Percentiles rank a stretch among this genome's conserved stretches.
Evolutionary conservation across 1,284 basidiomycete genomes (phyloP).

Genomic region (Apiotrichum akiyoshidainum): DNA sequence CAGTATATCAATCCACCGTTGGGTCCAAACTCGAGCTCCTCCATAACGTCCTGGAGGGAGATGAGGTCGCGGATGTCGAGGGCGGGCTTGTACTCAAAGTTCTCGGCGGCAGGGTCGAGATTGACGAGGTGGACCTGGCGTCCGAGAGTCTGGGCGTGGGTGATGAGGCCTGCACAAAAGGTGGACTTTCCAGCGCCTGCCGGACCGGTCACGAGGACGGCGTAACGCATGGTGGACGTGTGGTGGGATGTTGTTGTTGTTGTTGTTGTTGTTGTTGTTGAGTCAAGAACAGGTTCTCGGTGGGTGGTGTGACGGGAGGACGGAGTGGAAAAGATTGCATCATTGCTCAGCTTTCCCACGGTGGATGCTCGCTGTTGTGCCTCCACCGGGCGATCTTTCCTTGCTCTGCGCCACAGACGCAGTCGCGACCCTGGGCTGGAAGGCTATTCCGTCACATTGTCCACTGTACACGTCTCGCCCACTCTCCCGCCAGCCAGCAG

Average conservation of each 20-base stretch:
- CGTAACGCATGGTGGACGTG: slow-evolving; percentile 69
- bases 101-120: slow-evolving; percentile 92
- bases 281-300: too few species aligned
- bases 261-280: background rate
- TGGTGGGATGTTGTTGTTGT: background rate
- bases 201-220: slow-evolving; percentile 68
- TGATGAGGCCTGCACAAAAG: slow-evolving; percentile 83
- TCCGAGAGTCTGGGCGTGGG: slow-evolving; percentile 79
- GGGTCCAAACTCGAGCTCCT: slow-evolving; percentile 89
- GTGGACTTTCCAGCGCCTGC: slow-evolving; percentile 98
- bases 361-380: background rate
- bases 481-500: too few species aligned
- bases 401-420: too few species aligned
- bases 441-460: too few species aligned
- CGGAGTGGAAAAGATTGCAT: background rate
- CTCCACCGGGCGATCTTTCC: too few species aligned
- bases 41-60: slow-evolving; percentile 93
- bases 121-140: slow-evolving; percentile 92
- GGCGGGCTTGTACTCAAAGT: slow-evolving; percentile 87
- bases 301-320: background rate
- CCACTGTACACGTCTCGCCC: too few species aligned
- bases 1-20: slow-evolving; percentile 98
- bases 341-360: slow-evolving; percentile 5
- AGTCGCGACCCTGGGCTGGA: too few species aligned
- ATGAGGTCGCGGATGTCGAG: slow-evolving; percentile 96